phyloP scores from a whole-genome alignment of 2,329 filamentous ascomycete species.

The Aspergillus fijiensis region DNA sequence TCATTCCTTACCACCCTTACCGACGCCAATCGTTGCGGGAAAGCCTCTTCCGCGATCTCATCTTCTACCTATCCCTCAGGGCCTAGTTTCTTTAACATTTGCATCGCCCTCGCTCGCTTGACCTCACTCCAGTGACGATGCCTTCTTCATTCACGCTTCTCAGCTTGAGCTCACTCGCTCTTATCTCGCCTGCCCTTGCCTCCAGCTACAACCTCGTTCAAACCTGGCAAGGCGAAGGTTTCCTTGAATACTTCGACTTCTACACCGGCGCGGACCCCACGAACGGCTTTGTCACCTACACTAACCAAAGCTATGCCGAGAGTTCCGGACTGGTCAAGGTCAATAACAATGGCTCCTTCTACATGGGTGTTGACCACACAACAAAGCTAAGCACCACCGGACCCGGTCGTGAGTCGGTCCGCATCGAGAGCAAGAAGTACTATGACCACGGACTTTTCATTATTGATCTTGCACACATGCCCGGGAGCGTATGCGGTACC shows the following conservation, averaged over 20 bases:
- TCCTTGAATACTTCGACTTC: conserved; percentile 53
- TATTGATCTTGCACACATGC: conserved; percentile 51
- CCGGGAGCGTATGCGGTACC: conserved; percentile 48
- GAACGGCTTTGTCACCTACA: conserved; percentile 53
- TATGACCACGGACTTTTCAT: conserved; percentile 50
- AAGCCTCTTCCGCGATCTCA: conserved; percentile 3
- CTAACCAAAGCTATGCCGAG: conserved; percentile 42
- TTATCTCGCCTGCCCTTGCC: conserved; percentile 23
- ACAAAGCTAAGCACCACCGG: conserved; percentile 37
- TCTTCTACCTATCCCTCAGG: background rate
- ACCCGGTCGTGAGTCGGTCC: conserved; percentile 45
- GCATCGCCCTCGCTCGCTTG: background rate
- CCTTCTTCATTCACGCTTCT: conserved; percentile 28
- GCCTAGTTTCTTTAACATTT: background rate
- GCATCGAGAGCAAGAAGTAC: conserved; percentile 45
- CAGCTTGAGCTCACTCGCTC: conserved; percentile 33
- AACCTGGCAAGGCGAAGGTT: conserved; percentile 47
- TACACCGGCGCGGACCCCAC: conserved; percentile 50
- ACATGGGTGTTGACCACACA: conserved; percentile 48
- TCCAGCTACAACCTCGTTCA: conserved; percentile 42
- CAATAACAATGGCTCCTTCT: conserved; percentile 38
- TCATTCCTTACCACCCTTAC: conserved; percentile 8
- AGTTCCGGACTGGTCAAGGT: conserved; percentile 37
- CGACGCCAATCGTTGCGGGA: conserved; percentile 2
- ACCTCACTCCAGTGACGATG: conserved; percentile 23